Evolutionary conservation across 2,329 filamentous ascomycete genomes (phyloP).

Genomic region (Pseudocercospora macadamiae): DNA sequence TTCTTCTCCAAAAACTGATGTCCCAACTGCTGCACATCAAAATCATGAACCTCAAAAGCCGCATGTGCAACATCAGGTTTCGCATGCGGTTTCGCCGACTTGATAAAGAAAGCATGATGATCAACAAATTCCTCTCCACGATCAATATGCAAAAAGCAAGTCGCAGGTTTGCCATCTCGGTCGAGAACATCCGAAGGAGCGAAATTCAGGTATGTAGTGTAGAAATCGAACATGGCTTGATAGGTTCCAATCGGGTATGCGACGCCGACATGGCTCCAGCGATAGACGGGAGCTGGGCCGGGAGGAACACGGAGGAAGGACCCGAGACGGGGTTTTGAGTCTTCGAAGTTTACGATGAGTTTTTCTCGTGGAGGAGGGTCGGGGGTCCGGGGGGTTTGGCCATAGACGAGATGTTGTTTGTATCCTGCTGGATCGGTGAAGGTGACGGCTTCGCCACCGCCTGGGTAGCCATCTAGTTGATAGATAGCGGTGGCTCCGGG

Average conservation of each 20-base stretch:
- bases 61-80: slow-evolving; percentile 66
- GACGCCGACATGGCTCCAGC: slow-evolving; percentile 49
- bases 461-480: slow-evolving; percentile 38
- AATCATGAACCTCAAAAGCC: slow-evolving; percentile 71
- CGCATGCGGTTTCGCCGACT: slow-evolving; percentile 19
- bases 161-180: background rate
- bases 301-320: slow-evolving; percentile 38
- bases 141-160: slow-evolving; percentile 56
- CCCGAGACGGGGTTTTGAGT: slow-evolving; percentile 31
- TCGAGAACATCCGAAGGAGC: slow-evolving; percentile 49
- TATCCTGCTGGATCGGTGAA: slow-evolving; percentile 40
- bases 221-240: slow-evolving; percentile 38
- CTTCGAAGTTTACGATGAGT: slow-evolving; percentile 35
- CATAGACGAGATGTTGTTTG: slow-evolving; percentile 40
- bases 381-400: slow-evolving; percentile 25
- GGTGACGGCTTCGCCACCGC: slow-evolving; percentile 38
- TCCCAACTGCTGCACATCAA: slow-evolving; percentile 69
- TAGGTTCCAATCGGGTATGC: slow-evolving; percentile 43
- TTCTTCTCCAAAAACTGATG: slow-evolving; percentile 64
- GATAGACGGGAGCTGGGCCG: slow-evolving; percentile 50
- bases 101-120: slow-evolving; percentile 59
- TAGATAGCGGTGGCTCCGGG: slow-evolving; percentile 30
- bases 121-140: slow-evolving; percentile 51
- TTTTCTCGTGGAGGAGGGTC: slow-evolving; percentile 24
- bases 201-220: slow-evolving; percentile 53